Evolutionary conservation across 108 stramenopile genomes (phyloP).

Genomic region (Cyclostephanos invisitatus): DNA sequence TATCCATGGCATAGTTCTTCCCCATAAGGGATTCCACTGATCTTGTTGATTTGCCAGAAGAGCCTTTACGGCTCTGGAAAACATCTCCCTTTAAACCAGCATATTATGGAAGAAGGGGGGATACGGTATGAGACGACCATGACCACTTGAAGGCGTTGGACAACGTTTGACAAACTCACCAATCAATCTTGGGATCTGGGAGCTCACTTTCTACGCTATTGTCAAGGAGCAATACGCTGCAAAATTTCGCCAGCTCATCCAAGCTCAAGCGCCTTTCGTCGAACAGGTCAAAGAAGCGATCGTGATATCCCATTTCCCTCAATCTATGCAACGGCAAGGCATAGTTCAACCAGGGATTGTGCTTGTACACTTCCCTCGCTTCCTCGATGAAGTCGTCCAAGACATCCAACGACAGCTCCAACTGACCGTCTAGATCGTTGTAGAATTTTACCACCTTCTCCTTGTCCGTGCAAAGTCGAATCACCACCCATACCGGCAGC

Average conservation of each 20-base stretch:
- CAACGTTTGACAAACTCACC: too few relatives aligned
- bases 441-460: constrained; percentile 82
- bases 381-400: constrained; percentile 85
- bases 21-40: too few relatives aligned
- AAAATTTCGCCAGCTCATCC: constrained; percentile 73
- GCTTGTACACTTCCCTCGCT: constrained; percentile 75
- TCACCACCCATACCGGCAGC: constrained; percentile 83
- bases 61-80: constrained; percentile 41
- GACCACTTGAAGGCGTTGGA: too few relatives aligned
- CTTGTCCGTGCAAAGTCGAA: constrained; percentile 89
- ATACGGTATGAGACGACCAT: background rate
- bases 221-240: constrained; percentile 62
- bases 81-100: constrained; percentile 56
- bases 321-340: constrained; percentile 80
- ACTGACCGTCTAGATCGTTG: constrained; percentile 80
- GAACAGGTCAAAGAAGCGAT: constrained; percentile 84
- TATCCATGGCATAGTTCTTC: too few relatives aligned
- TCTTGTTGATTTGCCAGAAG: too few relatives aligned
- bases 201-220: constrained; percentile 51
- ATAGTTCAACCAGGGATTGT: constrained; percentile 91
- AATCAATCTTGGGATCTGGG: constrained; percentile 72
- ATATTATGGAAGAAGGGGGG: too few relatives aligned
- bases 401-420: constrained; percentile 84
- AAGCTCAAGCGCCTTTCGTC: too few relatives aligned
- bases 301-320: constrained; percentile 86